phyloP scores from a whole-genome alignment of 164 flowering plant genomes.

The Magnolia sinica region DNA sequence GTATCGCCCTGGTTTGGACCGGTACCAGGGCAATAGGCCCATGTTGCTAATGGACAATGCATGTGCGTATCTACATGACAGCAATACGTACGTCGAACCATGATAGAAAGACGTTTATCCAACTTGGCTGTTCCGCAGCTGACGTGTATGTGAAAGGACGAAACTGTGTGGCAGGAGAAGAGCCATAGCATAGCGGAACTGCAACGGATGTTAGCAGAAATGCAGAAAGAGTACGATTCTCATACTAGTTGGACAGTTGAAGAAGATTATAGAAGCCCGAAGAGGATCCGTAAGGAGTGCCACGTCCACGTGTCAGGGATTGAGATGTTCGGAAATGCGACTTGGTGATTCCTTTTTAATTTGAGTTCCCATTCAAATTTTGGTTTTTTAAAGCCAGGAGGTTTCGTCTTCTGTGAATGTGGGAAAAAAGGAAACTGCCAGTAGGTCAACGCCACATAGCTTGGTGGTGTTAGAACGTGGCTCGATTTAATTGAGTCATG shows the following conservation, averaged over 20 bases:
- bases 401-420: too few species aligned
- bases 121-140: not conserved
- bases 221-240: slow-evolving; percentile 29
- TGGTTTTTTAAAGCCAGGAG: too few species aligned
- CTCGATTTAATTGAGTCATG: too few species aligned
- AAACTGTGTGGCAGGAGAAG: slow-evolving; percentile 28
- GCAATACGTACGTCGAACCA: not conserved
- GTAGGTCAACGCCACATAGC: too few species aligned
- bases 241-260: not conserved
- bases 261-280: not conserved
- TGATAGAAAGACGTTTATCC: not conserved
- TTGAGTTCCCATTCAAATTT: too few species aligned
- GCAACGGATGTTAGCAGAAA: slow-evolving; percentile 47
- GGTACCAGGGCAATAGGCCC: not conserved
- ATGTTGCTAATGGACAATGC: too few species aligned
- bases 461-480: too few species aligned
- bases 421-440: too few species aligned
- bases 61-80: not conserved
- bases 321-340: too few species aligned
- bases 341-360: too few species aligned
- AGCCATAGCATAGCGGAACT: slow-evolving; percentile 42
- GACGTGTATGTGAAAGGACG: not conserved
- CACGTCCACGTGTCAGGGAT: not conserved
- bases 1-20: not conserved
- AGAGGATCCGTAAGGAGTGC: not conserved